These are phyloP conservation scores for Willaertia magna DNA, from an alignment of 208 protist species.

Conservation along the genomic window DNA sequence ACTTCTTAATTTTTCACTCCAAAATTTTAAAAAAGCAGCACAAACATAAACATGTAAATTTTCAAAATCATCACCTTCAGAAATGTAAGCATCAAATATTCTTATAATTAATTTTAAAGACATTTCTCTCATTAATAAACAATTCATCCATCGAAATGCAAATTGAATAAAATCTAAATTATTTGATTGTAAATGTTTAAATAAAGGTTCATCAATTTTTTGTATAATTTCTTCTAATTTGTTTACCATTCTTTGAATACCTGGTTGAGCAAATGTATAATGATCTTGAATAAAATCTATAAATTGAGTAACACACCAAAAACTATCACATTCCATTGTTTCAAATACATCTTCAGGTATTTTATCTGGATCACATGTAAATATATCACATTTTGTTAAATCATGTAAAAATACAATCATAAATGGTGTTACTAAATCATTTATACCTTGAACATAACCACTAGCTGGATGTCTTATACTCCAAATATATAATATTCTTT, in stretches of 20 bases:
- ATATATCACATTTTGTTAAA: slow-evolving; percentile 33
- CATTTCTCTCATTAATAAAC: slow-evolving; percentile 68
- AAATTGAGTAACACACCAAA: slow-evolving; percentile 66
- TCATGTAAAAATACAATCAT: slow-evolving; percentile 59
- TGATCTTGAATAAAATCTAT: slow-evolving; percentile 67
- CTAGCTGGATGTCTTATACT: slow-evolving; percentile 70
- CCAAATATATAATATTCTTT: slow-evolving; percentile 79
- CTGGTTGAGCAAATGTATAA: slow-evolving; percentile 69
- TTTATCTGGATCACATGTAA: slow-evolving; percentile 14
- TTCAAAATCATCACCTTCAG: slow-evolving; percentile 35
- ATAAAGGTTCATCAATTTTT: slow-evolving; percentile 43
- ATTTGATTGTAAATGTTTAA: slow-evolving; percentile 39
- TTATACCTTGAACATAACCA: slow-evolving; percentile 83
- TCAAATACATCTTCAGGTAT: slow-evolving; percentile 42
- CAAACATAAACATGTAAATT: neutral
- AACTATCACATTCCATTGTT: slow-evolving; percentile 68
- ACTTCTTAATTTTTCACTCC: neutral
- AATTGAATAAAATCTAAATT: slow-evolving; percentile 58
- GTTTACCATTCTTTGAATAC: slow-evolving; percentile 66
- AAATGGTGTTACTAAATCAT: slow-evolving; percentile 76
- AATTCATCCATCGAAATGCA: slow-evolving; percentile 77
- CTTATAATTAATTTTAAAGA: slow-evolving; percentile 51
- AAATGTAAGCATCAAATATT: slow-evolving; percentile 69
- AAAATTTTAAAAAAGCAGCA: neutral
- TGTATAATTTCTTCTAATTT: slow-evolving; percentile 51